Conservation (phyloP, 257 asterid species). For the Solanum rostratum region DNA sequence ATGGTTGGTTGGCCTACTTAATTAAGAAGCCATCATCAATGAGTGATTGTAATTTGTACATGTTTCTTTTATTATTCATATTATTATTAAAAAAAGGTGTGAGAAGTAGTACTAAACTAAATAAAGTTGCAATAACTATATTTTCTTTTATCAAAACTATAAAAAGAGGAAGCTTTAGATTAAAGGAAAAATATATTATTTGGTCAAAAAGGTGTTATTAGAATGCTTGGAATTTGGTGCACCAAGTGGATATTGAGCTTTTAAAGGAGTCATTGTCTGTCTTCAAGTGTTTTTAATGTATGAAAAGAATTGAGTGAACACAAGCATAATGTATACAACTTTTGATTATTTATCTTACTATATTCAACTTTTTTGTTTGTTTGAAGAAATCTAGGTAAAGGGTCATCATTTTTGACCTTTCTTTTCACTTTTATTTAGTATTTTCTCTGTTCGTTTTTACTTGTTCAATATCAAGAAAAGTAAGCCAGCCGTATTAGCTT, state of each 20-base stretch:
- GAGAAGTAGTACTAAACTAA: not conserved
- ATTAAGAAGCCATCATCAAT: conserved; percentile 19
- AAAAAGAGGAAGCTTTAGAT: conserved; percentile 9
- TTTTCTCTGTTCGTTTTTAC: not conserved
- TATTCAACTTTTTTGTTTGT: not conserved
- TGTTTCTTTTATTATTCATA: not conserved
- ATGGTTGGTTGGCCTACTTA: conserved; percentile 9
- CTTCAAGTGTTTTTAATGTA: conserved; percentile 2
- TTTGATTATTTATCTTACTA: conserved; percentile 12
- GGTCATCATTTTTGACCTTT: not conserved
- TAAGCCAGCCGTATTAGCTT: no score
- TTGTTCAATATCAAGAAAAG: not conserved
- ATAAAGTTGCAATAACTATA: conserved; percentile 1
- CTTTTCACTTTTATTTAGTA: not conserved
- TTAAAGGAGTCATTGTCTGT: conserved; percentile 12
- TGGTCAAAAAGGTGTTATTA: conserved; percentile 28
- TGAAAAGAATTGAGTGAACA: conserved; percentile 26
- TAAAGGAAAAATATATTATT: conserved; percentile 9
- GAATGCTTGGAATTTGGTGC: conserved; percentile 49
- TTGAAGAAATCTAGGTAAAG: conserved; percentile 15
- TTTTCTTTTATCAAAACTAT: conserved; percentile 6
- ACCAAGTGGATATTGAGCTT: conserved; percentile 18
- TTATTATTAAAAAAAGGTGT: conserved; percentile 3
- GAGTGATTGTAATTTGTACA: conserved; percentile 14
- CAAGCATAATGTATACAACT: conserved; percentile 3